Base-by-base conservation (phyloP, 495 filamentous ascomycete genomes). In the Penicillium manginii region DNA sequence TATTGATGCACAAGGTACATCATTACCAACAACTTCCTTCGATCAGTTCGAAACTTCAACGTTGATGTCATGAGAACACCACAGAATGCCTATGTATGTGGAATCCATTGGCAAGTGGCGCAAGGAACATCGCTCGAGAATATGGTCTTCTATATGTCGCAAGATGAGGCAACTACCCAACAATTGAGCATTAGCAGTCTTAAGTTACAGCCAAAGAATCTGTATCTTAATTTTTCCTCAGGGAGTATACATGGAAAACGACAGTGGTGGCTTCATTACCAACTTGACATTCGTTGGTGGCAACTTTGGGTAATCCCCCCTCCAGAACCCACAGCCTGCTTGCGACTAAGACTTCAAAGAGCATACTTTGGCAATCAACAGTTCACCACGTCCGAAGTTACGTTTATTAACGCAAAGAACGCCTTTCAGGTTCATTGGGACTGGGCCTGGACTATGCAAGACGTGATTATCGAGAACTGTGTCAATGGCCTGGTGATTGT, bases 351-450 rank as follows among this genome's bases (percentile, higher is more conserved):
- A 3, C 29, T 54, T 43, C 2, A 55, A 31, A 67, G 63, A 39
- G 78, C 76, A 18, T 81, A 80, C 60, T 68, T 81, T 45, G 81
- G 83, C 8, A 82, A 74, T 59, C 81, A 85, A 67, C 81, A 84
- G 56, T 85, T 81, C 65, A 85, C 80, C 2, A 73, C 78, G 3
- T 70, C 74, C 48, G 76, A 80, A 40, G 64, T 84, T n/a, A 65
- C 62, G 21, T 84, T 85, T 64, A 71, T 77, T 19, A 66, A 76
- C 42, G 81, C 75, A 61, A 67, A 73, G 8, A 83, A 78, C 0
- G 80, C 76, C 6, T 66, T 84, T 51, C 78, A 73, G 58, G 71
- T 83, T 63, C 72, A 83, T 58, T 85, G 81, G 82, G 81, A 87
- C 63, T 85, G 81, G 83, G 77, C 73, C 11, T 85, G 76, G 74